These are phyloP conservation scores for Hevea brasiliensis DNA, from an alignment of 345 rosid genomes.

Conservation along the genomic window DNA sequence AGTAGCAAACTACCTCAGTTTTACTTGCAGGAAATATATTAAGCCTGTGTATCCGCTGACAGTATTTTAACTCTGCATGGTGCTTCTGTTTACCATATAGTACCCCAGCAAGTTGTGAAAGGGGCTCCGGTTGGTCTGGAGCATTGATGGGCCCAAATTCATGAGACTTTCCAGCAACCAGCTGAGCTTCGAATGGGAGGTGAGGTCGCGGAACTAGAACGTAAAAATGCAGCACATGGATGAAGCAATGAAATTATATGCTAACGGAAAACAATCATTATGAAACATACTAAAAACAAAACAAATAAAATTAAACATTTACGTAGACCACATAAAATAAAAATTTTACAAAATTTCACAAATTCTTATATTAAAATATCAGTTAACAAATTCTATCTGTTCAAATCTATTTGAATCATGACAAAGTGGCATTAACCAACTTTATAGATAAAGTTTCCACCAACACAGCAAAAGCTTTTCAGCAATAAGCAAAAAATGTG, in stretches of 20 bases:
- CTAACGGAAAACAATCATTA: too few relatives aligned
- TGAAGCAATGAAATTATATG: too few relatives aligned
- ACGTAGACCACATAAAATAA: too few relatives aligned
- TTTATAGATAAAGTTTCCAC: too few relatives aligned
- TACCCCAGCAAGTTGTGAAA: constrained; percentile 49
- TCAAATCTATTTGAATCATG: too few relatives aligned
- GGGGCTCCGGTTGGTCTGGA: constrained; percentile 69
- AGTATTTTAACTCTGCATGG: constrained; percentile 75
- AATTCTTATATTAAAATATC: too few relatives aligned
- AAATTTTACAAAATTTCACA: too few relatives aligned
- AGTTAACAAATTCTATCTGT: background rate
- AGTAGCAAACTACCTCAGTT: constrained; percentile 56
- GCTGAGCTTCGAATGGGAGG: constrained; percentile 96
- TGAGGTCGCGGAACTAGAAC: constrained; percentile 92
- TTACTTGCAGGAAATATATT: constrained; percentile 86
- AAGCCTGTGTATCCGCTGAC: constrained; percentile 86
- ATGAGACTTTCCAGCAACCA: constrained; percentile 91
- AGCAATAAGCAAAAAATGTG: too few relatives aligned
- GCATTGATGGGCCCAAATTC: constrained; percentile 69
- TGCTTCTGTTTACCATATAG: constrained; percentile 75
- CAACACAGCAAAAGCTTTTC: too few relatives aligned
- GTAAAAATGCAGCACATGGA: constrained; percentile 3
- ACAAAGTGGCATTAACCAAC: too few relatives aligned
- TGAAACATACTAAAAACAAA: too few relatives aligned
- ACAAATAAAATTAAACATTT: too few relatives aligned